Conservation (phyloP, 768 basidiomycete genomes). For the Pisolithus tinctorius region DNA sequence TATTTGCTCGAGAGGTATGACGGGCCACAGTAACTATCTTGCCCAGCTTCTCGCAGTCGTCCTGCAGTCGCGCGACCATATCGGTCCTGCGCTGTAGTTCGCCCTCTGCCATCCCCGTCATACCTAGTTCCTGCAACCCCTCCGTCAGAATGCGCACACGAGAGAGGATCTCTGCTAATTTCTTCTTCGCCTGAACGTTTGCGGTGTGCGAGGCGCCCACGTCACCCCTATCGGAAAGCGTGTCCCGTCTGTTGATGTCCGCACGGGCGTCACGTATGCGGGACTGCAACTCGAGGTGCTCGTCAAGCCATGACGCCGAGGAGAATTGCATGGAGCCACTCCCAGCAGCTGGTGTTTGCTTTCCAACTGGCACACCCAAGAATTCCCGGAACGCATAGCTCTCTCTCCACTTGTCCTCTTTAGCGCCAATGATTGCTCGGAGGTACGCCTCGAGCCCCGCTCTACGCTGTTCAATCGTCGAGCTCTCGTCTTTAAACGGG, state of each 20-base stretch:
- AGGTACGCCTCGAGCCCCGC: conserved; percentile 77
- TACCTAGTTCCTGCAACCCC: conserved; percentile 58
- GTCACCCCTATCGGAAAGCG: conserved; percentile 71
- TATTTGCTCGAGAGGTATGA: conserved; percentile 37
- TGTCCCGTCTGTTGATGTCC: conserved; percentile 82
- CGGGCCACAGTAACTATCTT: conserved; percentile 78
- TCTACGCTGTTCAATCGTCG: conserved; percentile 71
- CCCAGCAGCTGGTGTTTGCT: conserved; percentile 31
- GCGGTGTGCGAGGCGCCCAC: conserved; percentile 66
- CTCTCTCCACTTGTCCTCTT: conserved; percentile 81
- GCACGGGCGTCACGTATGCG: conserved; percentile 78
- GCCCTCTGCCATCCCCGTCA: conserved; percentile 80
- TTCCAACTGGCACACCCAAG: conserved; percentile 72
- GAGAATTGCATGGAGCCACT: conserved; percentile 49
- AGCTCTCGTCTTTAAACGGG: conserved; percentile 42
- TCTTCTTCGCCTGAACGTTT: conserved; percentile 81
- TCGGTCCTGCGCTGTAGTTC: conserved; percentile 86
- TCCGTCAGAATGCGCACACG: conserved; percentile 67
- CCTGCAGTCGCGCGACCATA: conserved; percentile 81
- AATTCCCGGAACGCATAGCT: conserved; percentile 77
- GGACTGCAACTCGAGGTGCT: conserved; percentile 72
- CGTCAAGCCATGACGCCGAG: conserved; percentile 81
- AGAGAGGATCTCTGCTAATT: conserved; percentile 69
- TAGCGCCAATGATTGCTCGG: conserved; percentile 75
- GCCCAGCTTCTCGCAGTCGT: conserved; percentile 84